Conservation (phyloP, 2,329 filamentous ascomycete genomes). For the Emmonsiellopsis sp. region DNA sequence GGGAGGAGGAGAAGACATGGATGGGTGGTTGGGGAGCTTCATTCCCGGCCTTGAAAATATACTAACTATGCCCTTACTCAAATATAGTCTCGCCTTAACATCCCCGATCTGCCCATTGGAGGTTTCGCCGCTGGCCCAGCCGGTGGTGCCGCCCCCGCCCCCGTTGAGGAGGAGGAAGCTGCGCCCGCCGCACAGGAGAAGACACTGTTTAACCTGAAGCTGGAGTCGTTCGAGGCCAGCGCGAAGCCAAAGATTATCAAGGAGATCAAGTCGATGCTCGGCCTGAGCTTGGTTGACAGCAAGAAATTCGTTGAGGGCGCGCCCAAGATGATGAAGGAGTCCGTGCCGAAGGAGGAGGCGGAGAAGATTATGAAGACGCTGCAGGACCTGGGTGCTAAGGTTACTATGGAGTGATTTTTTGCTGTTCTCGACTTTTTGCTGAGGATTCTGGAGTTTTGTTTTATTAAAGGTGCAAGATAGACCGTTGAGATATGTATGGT, state of each 20-base stretch:
- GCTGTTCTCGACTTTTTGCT: neutral
- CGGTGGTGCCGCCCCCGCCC: constrained; percentile 48
- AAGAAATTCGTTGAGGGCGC: constrained; percentile 99
- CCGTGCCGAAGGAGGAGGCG: constrained; percentile 94
- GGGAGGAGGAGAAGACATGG: neutral
- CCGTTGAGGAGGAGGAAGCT: constrained; percentile 70
- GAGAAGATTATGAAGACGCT: constrained; percentile 96
- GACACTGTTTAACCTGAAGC: constrained; percentile 94
- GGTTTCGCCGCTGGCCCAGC: constrained; percentile 64
- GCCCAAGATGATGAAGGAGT: constrained; percentile 98
- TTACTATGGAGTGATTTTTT: constrained; percentile 69
- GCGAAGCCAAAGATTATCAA: constrained; percentile 99
- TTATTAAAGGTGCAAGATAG: neutral
- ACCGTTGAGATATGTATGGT: neutral
- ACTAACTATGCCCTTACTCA: neutral
- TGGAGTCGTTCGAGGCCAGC: constrained; percentile 75
- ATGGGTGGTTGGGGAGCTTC: neutral
- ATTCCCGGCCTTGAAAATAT: neutral
- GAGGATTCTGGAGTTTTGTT: constrained; percentile 1
- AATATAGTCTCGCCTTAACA: constrained; percentile 80
- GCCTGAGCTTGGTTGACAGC: constrained; percentile 92
- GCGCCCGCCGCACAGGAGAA: constrained; percentile 83
- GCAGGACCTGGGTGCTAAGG: constrained; percentile 86
- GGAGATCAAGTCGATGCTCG: constrained; percentile 95
- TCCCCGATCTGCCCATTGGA: constrained; percentile 92